phyloP scores from a whole-genome alignment of 257 asterid genomes.

The Nyctanthes arbortristis region DNA sequence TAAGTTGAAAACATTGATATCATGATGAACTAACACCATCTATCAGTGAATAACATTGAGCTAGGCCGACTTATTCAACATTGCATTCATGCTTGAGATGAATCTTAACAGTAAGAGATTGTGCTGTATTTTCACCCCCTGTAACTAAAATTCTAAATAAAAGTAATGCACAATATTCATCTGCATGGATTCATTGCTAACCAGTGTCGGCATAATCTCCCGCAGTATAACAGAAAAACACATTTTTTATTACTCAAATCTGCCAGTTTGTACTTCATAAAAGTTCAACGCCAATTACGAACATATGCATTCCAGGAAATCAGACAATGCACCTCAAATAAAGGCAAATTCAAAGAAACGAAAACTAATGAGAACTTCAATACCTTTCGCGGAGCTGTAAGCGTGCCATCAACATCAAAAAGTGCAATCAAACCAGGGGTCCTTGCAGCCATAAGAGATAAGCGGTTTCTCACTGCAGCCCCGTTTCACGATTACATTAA shows the following conservation, averaged over 20 bases:
- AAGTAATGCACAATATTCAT: neutral
- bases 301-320: slow-evolving; percentile 1
- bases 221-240: neutral
- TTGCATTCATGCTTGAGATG: neutral
- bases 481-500: neutral
- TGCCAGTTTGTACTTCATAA: neutral
- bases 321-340: slow-evolving; percentile 4
- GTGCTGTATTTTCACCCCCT: neutral
- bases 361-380: neutral
- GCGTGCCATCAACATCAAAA: slow-evolving; percentile 96
- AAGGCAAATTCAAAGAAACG: neutral
- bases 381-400: slow-evolving; percentile 94
- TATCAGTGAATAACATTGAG: neutral
- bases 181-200: neutral
- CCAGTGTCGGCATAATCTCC: neutral
- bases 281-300: slow-evolving; percentile 7
- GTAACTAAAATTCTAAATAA: neutral
- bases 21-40: neutral
- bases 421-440: slow-evolving; percentile 82
- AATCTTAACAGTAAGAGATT: neutral
- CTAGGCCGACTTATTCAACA: neutral
- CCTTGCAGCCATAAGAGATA: slow-evolving; percentile 50
- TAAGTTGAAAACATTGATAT: slow-evolving; percentile 12
- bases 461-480: slow-evolving; percentile 27
- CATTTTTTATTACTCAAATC: slow-evolving; percentile 6